A percentile compares a stretch with the other conserved stretches of the same genome.
phyloP scores from a whole-genome alignment of 371 early-diverging fungal species.

The Syncephalastrum sp. region DNA sequence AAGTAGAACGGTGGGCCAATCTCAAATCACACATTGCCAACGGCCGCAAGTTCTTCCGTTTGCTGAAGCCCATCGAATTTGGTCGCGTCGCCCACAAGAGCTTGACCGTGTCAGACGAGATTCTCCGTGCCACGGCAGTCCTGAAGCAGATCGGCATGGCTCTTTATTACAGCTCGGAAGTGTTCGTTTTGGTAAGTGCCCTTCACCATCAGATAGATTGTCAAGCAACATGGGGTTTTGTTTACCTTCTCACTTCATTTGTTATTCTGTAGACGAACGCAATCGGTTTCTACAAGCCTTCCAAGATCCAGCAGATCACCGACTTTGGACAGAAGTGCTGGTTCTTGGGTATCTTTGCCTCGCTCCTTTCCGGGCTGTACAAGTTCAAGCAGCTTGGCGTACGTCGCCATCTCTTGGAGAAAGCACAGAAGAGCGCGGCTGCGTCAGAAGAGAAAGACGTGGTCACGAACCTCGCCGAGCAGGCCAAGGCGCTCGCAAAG shows the following conservation, averaged over 20 bases:
- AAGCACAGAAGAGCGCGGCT: neutral
- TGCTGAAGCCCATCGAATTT: constrained; percentile 60
- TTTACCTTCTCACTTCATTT: neutral
- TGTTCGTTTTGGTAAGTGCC: constrained; percentile 54
- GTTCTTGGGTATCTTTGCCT: constrained; percentile 60
- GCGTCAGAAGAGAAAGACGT: constrained; percentile 12
- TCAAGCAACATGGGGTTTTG: constrained; percentile 2
- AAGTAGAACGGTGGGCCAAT: constrained; percentile 47
- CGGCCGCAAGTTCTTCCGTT: constrained; percentile 59
- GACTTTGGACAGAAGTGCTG: constrained; percentile 57
- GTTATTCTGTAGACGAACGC: constrained; percentile 30
- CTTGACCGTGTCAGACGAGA: constrained; percentile 43
- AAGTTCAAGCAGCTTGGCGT: constrained; percentile 50
- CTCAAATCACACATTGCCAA: constrained; percentile 56
- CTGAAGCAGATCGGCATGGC: constrained; percentile 53
- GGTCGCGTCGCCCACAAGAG: constrained; percentile 54
- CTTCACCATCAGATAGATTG: too few species aligned
- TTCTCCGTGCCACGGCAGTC: constrained; percentile 39
- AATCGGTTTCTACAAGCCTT: constrained; percentile 54
- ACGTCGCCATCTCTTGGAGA: constrained; percentile 9
- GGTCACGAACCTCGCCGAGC: constrained; percentile 27
- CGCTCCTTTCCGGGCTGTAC: constrained; percentile 57
- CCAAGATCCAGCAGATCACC: constrained; percentile 50
- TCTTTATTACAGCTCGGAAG: constrained; percentile 56
- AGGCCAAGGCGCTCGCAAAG: constrained; percentile 38